Conservation (phyloP, 2,329 filamentous ascomycete species). For the Fusarium sterilihyphosum region DNA sequence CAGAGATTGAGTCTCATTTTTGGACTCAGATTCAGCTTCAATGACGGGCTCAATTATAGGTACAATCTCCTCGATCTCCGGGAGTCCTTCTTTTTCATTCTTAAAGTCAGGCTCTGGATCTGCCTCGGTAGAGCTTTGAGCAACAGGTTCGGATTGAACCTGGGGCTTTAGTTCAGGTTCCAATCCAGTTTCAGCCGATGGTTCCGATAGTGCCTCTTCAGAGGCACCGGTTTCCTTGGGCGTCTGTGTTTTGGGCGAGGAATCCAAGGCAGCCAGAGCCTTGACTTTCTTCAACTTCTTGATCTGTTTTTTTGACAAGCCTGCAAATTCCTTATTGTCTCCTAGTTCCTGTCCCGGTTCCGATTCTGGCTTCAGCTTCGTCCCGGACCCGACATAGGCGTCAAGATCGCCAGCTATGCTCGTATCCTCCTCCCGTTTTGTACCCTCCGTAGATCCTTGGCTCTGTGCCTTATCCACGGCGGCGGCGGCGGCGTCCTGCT, state of each 20-base stretch:
- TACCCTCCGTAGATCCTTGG: slow-evolving; percentile 29
- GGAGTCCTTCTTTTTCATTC: slow-evolving; percentile 36
- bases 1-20: slow-evolving; percentile 40
- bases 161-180: slow-evolving; percentile 28
- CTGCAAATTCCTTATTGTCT: slow-evolving; percentile 38
- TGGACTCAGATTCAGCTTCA: slow-evolving; percentile 43
- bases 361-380: slow-evolving; percentile 29
- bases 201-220: slow-evolving; percentile 20
- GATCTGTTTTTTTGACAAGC: slow-evolving; percentile 42
- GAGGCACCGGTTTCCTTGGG: slow-evolving; percentile 27
- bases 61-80: slow-evolving; percentile 39
- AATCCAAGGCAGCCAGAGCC: slow-evolving; percentile 32
- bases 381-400: slow-evolving; percentile 27
- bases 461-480: slow-evolving; percentile 37
- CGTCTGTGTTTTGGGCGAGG: slow-evolving; percentile 27
- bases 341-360: slow-evolving; percentile 33
- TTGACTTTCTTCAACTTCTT: slow-evolving; percentile 41
- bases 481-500: slow-evolving; percentile 38
- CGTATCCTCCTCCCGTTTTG: slow-evolving; percentile 28
- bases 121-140: slow-evolving; percentile 11
- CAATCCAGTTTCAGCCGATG: slow-evolving; percentile 31
- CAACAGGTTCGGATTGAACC: slow-evolving; percentile 16
- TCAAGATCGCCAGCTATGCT: slow-evolving; percentile 27
- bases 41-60: slow-evolving; percentile 42
- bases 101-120: slow-evolving; percentile 29